These are phyloP conservation scores for Cladosporium phlei DNA, from an alignment of 2,329 filamentous ascomycete genomes.

Conservation along the genomic window DNA sequence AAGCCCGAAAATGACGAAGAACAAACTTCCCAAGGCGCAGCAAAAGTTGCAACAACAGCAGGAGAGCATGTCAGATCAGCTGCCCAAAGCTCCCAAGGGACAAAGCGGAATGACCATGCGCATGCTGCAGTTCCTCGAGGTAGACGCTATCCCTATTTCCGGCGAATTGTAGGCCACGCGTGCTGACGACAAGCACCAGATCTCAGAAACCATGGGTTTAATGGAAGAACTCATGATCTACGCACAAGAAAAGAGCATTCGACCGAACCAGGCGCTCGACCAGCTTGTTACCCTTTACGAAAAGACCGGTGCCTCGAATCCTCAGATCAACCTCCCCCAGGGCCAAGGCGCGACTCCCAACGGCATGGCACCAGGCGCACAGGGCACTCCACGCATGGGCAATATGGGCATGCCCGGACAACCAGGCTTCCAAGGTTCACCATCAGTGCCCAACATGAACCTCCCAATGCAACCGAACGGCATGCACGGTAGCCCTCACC, in stretches of 20 bases:
- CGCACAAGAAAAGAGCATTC: conserved; percentile 50
- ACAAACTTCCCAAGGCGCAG: conserved; percentile 37
- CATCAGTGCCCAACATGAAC: conserved; percentile 51
- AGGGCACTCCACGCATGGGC: conserved; percentile 31
- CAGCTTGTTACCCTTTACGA: conserved; percentile 45
- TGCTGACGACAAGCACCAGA: conserved; percentile 36
- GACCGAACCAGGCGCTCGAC: conserved; percentile 52
- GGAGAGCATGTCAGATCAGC: conserved; percentile 41
- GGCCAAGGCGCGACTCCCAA: conserved; percentile 28
- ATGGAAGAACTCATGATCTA: conserved; percentile 59
- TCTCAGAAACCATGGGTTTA: conserved; percentile 60
- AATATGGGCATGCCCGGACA: conserved; percentile 31
- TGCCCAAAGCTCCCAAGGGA: conserved; percentile 44
- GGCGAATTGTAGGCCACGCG: conserved; percentile 7
- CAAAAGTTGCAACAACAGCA: conserved; percentile 39
- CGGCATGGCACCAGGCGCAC: conserved; percentile 19
- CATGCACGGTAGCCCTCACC: conserved; percentile 46
- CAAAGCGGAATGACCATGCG: conserved; percentile 52
- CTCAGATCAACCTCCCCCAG: conserved; percentile 42
- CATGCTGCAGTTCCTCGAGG: conserved; percentile 60
- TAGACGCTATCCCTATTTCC: conserved; percentile 29
- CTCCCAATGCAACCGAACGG: conserved; percentile 47
- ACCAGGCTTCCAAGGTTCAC: conserved; percentile 37
- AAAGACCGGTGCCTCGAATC: conserved; percentile 30
- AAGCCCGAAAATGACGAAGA: conserved; percentile 51